These are phyloP conservation scores for Corinectria fuckeliana DNA, from an alignment of 2,329 filamentous ascomycete species.

Conservation along the genomic window DNA sequence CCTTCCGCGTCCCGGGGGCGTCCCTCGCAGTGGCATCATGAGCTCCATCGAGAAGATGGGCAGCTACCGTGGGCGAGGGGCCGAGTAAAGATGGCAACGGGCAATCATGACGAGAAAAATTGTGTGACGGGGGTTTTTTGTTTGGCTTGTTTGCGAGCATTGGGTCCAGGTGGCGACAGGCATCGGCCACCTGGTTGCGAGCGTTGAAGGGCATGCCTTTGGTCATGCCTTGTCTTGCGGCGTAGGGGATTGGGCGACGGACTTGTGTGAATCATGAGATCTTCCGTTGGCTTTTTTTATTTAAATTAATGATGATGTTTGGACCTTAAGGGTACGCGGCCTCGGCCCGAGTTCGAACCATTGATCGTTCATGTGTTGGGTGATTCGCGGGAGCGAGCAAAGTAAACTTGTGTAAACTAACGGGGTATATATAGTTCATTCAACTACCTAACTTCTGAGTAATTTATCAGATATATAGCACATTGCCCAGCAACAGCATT, in stretches of 20 bases:
- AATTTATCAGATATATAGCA: background rate
- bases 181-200: conserved; percentile 18
- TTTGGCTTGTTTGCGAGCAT: conserved; percentile 30
- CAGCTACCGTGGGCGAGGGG: conserved; percentile 57
- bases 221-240: conserved; percentile 13
- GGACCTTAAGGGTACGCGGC: background rate
- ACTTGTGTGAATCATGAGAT: conserved; percentile 7
- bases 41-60: conserved; percentile 90
- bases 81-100: conserved; percentile 28
- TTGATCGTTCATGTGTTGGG: background rate
- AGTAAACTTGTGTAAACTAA: background rate
- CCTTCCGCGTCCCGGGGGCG: conserved; percentile 56
- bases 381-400: background rate
- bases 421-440: background rate
- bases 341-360: background rate
- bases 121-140: conserved; percentile 31
- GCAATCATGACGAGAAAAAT: conserved; percentile 29
- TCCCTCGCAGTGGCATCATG: conserved; percentile 74
- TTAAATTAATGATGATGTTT: conserved; percentile 13
- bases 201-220: conserved; percentile 19
- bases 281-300: conserved; percentile 6
- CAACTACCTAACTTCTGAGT: background rate
- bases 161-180: conserved; percentile 14
- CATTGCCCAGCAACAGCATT: background rate
- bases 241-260: conserved; percentile 10